Evolutionary conservation across 2,329 filamentous ascomycete species (phyloP), one percentile per base, ranked within the genome.

Genomic region (Hypoxylon sp.): DNA sequence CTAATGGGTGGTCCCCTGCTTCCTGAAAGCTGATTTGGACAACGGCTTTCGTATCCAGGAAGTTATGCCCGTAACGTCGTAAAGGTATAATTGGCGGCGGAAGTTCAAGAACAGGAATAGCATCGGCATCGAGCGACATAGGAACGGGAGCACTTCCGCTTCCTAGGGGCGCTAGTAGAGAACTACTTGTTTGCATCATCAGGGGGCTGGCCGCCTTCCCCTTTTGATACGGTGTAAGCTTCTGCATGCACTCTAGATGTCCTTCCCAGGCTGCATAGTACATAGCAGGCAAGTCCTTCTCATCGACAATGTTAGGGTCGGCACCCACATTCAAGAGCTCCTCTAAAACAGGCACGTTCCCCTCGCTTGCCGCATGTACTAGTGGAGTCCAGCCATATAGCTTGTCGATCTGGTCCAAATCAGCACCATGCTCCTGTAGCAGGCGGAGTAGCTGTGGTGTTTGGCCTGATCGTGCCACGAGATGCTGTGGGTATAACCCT

Each of bases 231-330:
- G 89, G 88, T 3, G 90, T 90, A 30, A 99, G 87, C 6, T 97
- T 85, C 74, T 91, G 90, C 92, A 99, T 97, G 81, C 96, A 98
- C 74, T 95, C 91, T 58, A 98, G 81, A 76, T 98, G 93, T 0
- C 96, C 96, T 81, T 99, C 96, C 96, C 96, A 99, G 0, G 94
- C 95, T 12, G 96, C 96, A 79, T 99, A 99, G 79, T 99, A 99
- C 90, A 98, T 94, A 27, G 96, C 94, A 1, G 94, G 93, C 3
- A 98, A 85, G 14, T 90, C 91, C 76, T 98, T 99, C 80, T 99
- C 96, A 75, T 99, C 96, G 45, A 93, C 81, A 58, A 94, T 91
- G 69, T 90, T 90, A 0, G 91, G 87, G 73, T 96, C 88, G 2
- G 91, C 94, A 6, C 91, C 91, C 68, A 91, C 88, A 56, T 93